phyloP scores from a whole-genome alignment of 164 flowering plant species.

The Magnolia kwangsiensis region DNA sequence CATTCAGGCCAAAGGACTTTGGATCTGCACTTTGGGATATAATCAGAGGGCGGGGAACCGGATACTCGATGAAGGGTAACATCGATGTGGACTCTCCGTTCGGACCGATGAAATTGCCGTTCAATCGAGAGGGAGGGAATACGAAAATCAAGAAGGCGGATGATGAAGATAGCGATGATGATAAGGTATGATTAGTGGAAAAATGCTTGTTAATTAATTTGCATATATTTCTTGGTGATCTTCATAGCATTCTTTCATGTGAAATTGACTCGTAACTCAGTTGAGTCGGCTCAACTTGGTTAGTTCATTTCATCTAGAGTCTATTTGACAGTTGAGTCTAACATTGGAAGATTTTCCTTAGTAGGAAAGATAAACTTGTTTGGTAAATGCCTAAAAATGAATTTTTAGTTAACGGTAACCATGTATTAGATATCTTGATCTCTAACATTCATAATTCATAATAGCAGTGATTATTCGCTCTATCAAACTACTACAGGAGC shows the following conservation, averaged over 20 bases:
- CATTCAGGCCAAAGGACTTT: conserved; percentile 31
- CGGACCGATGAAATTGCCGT: conserved; percentile 28
- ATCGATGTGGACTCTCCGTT: conserved; percentile 22
- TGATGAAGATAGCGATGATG: conserved; percentile 21
- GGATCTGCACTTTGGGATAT: conserved; percentile 36
- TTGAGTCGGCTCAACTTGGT: not conserved
- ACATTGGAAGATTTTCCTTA: too few relatives aligned
- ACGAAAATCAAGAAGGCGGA: conserved; percentile 23
- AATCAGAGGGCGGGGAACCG: conserved; percentile 26
- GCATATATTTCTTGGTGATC: not conserved
- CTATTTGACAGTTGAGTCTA: too few relatives aligned
- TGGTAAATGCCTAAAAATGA: too few relatives aligned
- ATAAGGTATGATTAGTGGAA: not conserved
- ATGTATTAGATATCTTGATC: too few relatives aligned
- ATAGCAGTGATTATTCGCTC: too few relatives aligned
- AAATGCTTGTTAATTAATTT: not conserved
- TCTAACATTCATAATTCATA: too few relatives aligned
- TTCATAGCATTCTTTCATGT: not conserved
- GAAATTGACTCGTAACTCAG: not conserved
- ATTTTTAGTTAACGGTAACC: too few relatives aligned
- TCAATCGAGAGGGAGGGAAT: conserved; percentile 16
- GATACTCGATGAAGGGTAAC: conserved; percentile 26
- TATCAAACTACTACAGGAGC: too few relatives aligned
- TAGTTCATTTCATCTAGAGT: not conserved
- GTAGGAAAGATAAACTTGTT: too few relatives aligned